Conservation (phyloP, 768 basidiomycete genomes). For the Candolleomyces eurysporus region DNA sequence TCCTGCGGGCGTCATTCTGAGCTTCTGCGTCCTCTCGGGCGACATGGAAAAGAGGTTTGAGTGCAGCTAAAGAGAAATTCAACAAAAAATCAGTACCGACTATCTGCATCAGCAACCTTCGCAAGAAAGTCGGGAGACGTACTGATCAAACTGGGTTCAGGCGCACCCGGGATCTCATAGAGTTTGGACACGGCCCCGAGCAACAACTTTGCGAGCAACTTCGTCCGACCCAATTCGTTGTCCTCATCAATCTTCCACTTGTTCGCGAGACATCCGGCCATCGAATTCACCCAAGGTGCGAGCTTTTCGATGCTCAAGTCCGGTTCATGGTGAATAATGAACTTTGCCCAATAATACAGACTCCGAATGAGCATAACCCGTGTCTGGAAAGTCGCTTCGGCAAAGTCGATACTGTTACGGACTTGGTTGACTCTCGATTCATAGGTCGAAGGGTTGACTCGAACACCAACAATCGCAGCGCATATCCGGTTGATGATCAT, state of each 20-base stretch:
- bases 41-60: constrained; percentile 15
- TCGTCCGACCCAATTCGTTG: too few relatives aligned
- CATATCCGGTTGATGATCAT: constrained; percentile 82
- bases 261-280: constrained; percentile 49
- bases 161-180: neutral
- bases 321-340: constrained; percentile 53
- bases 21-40: constrained; percentile 6
- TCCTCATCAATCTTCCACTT: constrained; percentile 44
- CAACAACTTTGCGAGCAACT: neutral
- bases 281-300: constrained; percentile 62
- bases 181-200: neutral
- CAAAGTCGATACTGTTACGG: constrained; percentile 65
- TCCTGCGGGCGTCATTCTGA: constrained; percentile 8
- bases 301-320: constrained; percentile 43
- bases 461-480: constrained; percentile 66
- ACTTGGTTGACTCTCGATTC: constrained; percentile 61
- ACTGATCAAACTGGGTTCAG: constrained; percentile 17
- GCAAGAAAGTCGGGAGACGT: neutral
- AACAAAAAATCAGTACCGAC: neutral
- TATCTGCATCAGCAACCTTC: neutral
- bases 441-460: constrained; percentile 54
- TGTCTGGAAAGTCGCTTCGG: constrained; percentile 58
- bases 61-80: constrained; percentile 5
- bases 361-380: constrained; percentile 75
- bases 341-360: constrained; percentile 64